Conservation (phyloP, 305 asterid species). For the Lippia alba region DNA sequence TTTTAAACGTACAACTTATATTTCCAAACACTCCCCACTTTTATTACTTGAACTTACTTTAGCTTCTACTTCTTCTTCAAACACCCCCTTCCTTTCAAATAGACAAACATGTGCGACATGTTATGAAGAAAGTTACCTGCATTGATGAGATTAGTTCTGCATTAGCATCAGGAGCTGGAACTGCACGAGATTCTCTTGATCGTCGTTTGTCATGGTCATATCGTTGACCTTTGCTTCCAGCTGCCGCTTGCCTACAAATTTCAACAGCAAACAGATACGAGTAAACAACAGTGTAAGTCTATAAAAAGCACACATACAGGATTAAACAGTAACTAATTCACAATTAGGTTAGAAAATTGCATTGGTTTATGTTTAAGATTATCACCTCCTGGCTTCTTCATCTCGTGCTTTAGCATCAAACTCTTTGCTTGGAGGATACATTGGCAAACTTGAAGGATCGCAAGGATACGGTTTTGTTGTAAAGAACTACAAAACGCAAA, state of each 20-base stretch:
- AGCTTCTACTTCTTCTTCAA: too few species aligned
- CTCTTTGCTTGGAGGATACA: conserved; percentile 96
- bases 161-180: conserved; percentile 77
- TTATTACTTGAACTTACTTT: too few species aligned
- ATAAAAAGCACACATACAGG: background rate
- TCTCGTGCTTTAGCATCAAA: conserved; percentile 91
- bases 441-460: conserved; percentile 89
- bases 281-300: conserved; percentile 7
- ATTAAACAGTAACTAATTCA: conserved; percentile 19
- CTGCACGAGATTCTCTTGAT: conserved; percentile 75
- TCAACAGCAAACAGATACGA: conserved; percentile 27
- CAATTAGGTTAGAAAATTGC: conserved; percentile 21
- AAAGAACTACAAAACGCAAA: conserved; percentile 65
- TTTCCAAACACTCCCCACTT: too few species aligned
- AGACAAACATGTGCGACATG: too few species aligned
- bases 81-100: too few species aligned
- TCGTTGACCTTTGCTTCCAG: conserved; percentile 71
- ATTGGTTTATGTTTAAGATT: conserved; percentile 3
- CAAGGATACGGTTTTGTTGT: conserved; percentile 81
- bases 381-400: conserved; percentile 92
- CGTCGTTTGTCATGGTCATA: conserved; percentile 62
- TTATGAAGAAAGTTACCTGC: conserved; percentile 52
- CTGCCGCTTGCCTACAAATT: conserved; percentile 69
- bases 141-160: conserved; percentile 73
- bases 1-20: too few species aligned